These are phyloP conservation scores for Elongisporangium undulatum DNA, from an alignment of 352 stramenopile species.

Conservation along the genomic window DNA sequence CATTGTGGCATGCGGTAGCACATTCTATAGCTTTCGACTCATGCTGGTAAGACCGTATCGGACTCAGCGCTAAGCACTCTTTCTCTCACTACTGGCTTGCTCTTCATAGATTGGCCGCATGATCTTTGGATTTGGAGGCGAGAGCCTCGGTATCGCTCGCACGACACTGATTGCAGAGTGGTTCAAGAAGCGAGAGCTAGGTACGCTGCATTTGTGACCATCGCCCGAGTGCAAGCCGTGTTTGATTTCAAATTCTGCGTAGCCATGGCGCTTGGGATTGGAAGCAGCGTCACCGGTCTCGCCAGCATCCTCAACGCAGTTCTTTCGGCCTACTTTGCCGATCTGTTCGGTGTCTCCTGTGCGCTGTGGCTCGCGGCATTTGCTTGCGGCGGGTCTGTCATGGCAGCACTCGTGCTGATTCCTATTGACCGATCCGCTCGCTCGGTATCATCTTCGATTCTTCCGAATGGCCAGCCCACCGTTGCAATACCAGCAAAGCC, in stretches of 20 bases:
- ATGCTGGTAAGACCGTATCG: slow-evolving; percentile 25
- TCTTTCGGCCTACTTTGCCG: slow-evolving; percentile 59
- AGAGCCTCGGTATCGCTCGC: slow-evolving; percentile 71
- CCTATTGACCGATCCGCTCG: slow-evolving; percentile 40
- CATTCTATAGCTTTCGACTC: slow-evolving; percentile 29
- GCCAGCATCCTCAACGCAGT: slow-evolving; percentile 81
- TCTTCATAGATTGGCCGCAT: slow-evolving; percentile 58
- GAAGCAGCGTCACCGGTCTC: slow-evolving; percentile 59
- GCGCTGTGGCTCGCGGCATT: slow-evolving; percentile 64
- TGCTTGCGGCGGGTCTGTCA: slow-evolving; percentile 38
- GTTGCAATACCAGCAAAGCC: slow-evolving; percentile 3
- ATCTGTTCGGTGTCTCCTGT: slow-evolving; percentile 36
- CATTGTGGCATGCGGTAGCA: slow-evolving; percentile 61
- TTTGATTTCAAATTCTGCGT: background rate
- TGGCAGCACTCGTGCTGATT: slow-evolving; percentile 40
- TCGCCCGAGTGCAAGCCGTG: no score
- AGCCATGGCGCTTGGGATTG: slow-evolving; percentile 81
- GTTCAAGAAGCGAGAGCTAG: slow-evolving; percentile 78
- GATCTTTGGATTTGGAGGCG: slow-evolving; percentile 82
- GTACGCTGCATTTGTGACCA: slow-evolving; percentile 10
- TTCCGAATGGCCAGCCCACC: slow-evolving; percentile 27
- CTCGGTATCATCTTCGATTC: slow-evolving; percentile 12
- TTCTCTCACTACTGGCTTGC: background rate
- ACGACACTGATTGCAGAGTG: slow-evolving; percentile 72
- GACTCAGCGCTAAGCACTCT: background rate